Percentiles rank a stretch among this genome's conserved stretches.
These are phyloP conservation scores for Leishmania martiniquensis DNA, from an alignment of 208 protist genomes.

Conservation along the genomic window DNA sequence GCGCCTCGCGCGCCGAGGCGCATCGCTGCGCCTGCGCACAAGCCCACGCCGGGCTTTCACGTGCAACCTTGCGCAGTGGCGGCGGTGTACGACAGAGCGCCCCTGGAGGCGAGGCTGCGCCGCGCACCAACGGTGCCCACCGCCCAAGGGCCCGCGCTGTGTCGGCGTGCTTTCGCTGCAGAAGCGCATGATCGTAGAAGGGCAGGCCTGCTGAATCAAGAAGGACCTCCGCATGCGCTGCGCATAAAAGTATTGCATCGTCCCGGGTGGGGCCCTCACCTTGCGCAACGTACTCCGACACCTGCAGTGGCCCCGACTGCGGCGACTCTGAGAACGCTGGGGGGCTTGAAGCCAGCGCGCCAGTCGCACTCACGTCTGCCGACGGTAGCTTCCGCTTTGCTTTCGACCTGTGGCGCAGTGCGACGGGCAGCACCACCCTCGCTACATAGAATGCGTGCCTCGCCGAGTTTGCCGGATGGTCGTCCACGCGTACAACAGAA, in stretches of 20 bases:
- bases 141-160: conserved; percentile 70
- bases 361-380: background rate
- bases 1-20: background rate
- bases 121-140: conserved; percentile 48
- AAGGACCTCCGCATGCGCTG: conserved; percentile 83
- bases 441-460: conserved; percentile 29
- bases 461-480: background rate
- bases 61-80: conserved; percentile 73
- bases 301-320: background rate
- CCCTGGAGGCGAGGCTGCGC: conserved; percentile 26
- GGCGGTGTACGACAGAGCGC: conserved; percentile 44
- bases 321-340: background rate
- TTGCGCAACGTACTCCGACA: conserved; percentile 41
- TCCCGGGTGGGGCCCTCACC: conserved; percentile 72
- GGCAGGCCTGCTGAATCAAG: conserved; percentile 75
- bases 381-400: background rate
- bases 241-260: conserved; percentile 75
- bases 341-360: background rate
- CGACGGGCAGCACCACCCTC: conserved; percentile 39
- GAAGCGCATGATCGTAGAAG: conserved; percentile 66
- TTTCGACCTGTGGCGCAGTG: conserved; percentile 13
- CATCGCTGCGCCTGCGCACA: conserved; percentile 32
- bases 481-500: conserved; percentile 6
- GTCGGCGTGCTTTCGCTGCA: conserved; percentile 84
- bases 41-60: conserved; percentile 57